These are phyloP conservation scores for Globisporangium viniferum DNA, from an alignment of 352 stramenopile species.

Conservation along the genomic window DNA sequence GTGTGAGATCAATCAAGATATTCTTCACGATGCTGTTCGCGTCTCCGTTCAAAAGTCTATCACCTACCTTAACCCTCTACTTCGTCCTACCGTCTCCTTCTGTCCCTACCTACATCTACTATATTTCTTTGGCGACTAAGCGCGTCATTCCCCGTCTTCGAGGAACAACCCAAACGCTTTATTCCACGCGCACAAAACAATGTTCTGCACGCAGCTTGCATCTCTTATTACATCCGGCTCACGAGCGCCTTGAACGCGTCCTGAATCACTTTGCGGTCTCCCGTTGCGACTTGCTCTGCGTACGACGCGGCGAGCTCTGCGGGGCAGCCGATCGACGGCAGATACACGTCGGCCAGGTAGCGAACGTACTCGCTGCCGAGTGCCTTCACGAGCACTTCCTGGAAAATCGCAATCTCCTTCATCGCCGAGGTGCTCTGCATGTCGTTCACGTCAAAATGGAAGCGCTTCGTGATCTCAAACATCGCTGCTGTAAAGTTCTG, in stretches of 20 bases:
- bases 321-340: slow-evolving; percentile 58
- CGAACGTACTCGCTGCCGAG: slow-evolving; percentile 59
- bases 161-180: neutral
- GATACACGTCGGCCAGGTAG: slow-evolving; percentile 60
- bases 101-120: neutral
- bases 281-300: slow-evolving; percentile 50
- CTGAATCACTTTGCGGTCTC: slow-evolving; percentile 63
- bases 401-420: slow-evolving; percentile 75
- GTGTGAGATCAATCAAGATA: neutral
- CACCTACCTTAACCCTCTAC: neutral
- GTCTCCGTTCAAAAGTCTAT: neutral
- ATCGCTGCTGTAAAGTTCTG: slow-evolving; percentile 71
- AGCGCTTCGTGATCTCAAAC: slow-evolving; percentile 60
- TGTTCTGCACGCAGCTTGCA: neutral
- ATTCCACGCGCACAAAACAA: neutral
- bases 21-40: neutral
- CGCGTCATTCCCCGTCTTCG: neutral
- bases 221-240: slow-evolving; percentile 31
- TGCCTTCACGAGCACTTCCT: slow-evolving; percentile 54
- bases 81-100: neutral
- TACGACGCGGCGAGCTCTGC: slow-evolving; percentile 56
- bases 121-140: neutral
- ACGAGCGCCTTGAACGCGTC: slow-evolving; percentile 67
- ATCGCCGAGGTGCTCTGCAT: slow-evolving; percentile 58
- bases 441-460: slow-evolving; percentile 73